A percentile compares a stretch with the other conserved stretches of the same genome.
These are phyloP conservation scores for Trichoderma sp. DNA, from an alignment of 2,329 filamentous ascomycete species.

Conservation along the genomic window DNA sequence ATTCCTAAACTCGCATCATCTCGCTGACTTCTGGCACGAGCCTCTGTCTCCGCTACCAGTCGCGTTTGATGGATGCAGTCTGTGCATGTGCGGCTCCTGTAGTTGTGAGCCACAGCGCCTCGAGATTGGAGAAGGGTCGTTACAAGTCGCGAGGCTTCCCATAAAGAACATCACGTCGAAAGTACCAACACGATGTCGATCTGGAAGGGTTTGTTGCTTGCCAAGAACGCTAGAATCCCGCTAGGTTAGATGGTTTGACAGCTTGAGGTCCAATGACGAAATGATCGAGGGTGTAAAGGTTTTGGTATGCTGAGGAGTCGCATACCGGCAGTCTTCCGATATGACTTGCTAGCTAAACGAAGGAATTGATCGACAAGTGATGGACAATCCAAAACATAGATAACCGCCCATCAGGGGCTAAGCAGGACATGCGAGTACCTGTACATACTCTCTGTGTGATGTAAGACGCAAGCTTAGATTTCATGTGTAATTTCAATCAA, in stretches of 20 bases:
- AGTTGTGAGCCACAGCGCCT: background rate
- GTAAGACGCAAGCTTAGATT: background rate
- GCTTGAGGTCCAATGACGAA: constrained; percentile 8
- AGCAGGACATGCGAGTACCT: background rate
- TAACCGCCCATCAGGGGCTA: background rate
- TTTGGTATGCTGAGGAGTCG: background rate
- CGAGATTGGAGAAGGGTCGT: background rate
- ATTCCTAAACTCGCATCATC: background rate
- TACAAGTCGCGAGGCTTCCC: background rate
- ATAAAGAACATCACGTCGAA: background rate
- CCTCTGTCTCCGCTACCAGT: too few species aligned
- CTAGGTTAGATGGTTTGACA: background rate
- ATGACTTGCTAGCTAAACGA: constrained; percentile 6
- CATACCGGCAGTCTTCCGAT: background rate
- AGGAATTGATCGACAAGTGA: constrained; percentile 11
- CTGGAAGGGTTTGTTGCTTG: background rate
- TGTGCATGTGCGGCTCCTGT: background rate
- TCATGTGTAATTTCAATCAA: background rate
- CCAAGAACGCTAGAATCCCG: background rate
- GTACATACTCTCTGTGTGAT: background rate
- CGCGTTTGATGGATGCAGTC: background rate
- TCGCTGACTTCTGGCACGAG: constrained; percentile 1
- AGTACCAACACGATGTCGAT: background rate
- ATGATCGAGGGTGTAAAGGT: background rate
- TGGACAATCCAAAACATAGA: background rate